These are phyloP conservation scores for Russula sp. DNA, from an alignment of 768 basidiomycete species.

Conservation along the genomic window DNA sequence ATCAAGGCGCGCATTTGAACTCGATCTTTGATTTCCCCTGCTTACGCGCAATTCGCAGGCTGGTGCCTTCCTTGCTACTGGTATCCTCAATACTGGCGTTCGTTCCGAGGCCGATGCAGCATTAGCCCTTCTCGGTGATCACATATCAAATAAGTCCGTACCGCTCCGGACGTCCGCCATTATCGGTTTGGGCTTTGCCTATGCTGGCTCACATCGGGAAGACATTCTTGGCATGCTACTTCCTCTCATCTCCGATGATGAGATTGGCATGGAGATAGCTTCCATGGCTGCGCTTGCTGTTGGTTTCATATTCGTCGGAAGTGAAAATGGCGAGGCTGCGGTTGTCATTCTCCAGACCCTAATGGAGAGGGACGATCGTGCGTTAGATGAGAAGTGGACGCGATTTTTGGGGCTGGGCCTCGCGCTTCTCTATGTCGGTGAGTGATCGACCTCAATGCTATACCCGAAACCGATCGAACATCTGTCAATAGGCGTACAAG, in stretches of 20 bases:
- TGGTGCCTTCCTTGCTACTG: constrained; percentile 92
- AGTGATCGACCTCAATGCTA: constrained; percentile 32
- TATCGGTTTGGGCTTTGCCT: constrained; percentile 90
- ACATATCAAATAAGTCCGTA: constrained; percentile 82
- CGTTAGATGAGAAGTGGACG: constrained; percentile 91
- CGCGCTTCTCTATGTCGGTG: constrained; percentile 88
- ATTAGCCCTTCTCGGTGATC: constrained; percentile 84
- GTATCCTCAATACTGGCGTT: constrained; percentile 85
- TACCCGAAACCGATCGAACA: not conserved
- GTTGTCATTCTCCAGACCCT: constrained; percentile 85
- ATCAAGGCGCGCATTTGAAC: constrained; percentile 63
- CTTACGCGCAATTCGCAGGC: constrained; percentile 45
- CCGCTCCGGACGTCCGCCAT: constrained; percentile 85
- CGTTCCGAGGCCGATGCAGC: constrained; percentile 93
- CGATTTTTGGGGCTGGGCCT: constrained; percentile 87
- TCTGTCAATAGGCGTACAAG: constrained; percentile 68
- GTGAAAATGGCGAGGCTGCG: constrained; percentile 90
- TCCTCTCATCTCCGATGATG: constrained; percentile 78
- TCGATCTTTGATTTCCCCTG: not conserved
- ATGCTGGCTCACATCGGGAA: constrained; percentile 88
- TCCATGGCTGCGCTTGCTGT: constrained; percentile 83
- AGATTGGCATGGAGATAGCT: constrained; percentile 82
- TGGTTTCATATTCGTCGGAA: constrained; percentile 94
- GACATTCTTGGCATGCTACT: constrained; percentile 78
- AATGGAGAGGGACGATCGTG: constrained; percentile 76